Evolutionary conservation across 2,329 filamentous ascomycete species (phyloP).

Genomic region (Orbilia brochopaga): DNA sequence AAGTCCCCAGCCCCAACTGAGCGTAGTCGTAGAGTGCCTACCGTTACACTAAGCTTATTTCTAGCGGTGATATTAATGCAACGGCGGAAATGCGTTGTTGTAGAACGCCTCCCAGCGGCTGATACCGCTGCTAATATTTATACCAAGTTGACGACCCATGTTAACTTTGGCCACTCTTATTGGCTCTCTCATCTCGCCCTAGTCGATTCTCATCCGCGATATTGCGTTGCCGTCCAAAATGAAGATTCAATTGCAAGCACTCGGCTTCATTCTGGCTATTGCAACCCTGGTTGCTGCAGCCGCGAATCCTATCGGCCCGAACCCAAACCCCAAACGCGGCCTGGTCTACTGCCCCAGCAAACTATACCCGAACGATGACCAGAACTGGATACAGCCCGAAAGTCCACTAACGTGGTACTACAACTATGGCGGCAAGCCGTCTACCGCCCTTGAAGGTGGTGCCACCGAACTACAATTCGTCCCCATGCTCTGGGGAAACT

Average conservation of each 20-base stretch:
- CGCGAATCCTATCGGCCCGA: constrained; percentile 45
- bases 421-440: constrained; percentile 71
- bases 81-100: background rate
- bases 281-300: constrained; percentile 21
- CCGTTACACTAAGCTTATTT: too few relatives aligned
- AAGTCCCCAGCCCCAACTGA: too few relatives aligned
- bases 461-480: constrained; percentile 73
- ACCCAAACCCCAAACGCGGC: constrained; percentile 67
- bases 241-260: background rate
- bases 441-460: constrained; percentile 62
- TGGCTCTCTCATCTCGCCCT: background rate
- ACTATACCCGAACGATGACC: constrained; percentile 67
- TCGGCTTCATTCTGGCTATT: background rate
- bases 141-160: background rate
- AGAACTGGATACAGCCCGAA: constrained; percentile 66
- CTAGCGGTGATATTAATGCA: background rate
- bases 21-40: too few relatives aligned
- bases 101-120: too few relatives aligned
- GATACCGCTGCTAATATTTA: too few relatives aligned
- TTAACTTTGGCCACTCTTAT: background rate
- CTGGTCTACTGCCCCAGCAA: constrained; percentile 71
- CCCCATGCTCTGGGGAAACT: constrained; percentile 78
- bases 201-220: background rate
- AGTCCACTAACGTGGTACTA: constrained; percentile 81
- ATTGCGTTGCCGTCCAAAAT: background rate